Evolutionary conservation across 2,329 filamentous ascomycete genomes (phyloP).

Genomic region (Raffaelea albimanens): DNA sequence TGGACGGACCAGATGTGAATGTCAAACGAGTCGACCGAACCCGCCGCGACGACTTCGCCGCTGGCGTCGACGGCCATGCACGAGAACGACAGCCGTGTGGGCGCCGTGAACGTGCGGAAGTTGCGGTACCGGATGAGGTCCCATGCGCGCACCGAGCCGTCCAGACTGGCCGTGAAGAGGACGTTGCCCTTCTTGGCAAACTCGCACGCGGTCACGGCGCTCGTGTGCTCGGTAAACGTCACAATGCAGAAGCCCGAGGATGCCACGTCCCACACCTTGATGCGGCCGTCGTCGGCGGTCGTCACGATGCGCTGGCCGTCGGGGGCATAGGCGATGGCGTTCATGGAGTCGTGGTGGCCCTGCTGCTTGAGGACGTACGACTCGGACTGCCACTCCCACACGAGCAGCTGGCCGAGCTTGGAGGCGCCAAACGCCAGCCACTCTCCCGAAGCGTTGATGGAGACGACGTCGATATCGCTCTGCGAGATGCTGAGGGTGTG

Average conservation of each 20-base stretch:
- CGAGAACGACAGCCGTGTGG: slow-evolving; percentile 82
- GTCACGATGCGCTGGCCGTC: slow-evolving; percentile 91
- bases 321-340: slow-evolving; percentile 83
- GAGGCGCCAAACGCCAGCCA: slow-evolving; percentile 97
- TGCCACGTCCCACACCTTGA: slow-evolving; percentile 93
- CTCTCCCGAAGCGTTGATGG: slow-evolving; percentile 88
- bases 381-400: slow-evolving; percentile 99
- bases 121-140: slow-evolving; percentile 93
- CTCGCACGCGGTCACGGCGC: slow-evolving; percentile 86
- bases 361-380: slow-evolving; percentile 98
- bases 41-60: slow-evolving; percentile 90
- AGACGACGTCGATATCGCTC: slow-evolving; percentile 90
- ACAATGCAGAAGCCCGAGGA: slow-evolving; percentile 96
- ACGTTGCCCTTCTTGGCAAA: slow-evolving; percentile 95
- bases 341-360: slow-evolving; percentile 94
- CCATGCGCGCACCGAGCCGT: slow-evolving; percentile 92
- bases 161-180: slow-evolving; percentile 87
- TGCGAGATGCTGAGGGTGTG: slow-evolving; percentile 91
- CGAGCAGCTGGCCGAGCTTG: slow-evolving; percentile 87
- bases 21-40: slow-evolving; percentile 91
- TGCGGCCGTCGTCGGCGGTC: slow-evolving; percentile 90
- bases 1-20: slow-evolving; percentile 98
- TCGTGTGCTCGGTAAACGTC: slow-evolving; percentile 94
- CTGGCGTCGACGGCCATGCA: slow-evolving; percentile 95
- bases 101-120: slow-evolving; percentile 94